Base-by-base conservation (phyloP, 2,329 filamentous ascomycete genomes). In the Ophiocordyceps camponoti-saundersi region DNA sequence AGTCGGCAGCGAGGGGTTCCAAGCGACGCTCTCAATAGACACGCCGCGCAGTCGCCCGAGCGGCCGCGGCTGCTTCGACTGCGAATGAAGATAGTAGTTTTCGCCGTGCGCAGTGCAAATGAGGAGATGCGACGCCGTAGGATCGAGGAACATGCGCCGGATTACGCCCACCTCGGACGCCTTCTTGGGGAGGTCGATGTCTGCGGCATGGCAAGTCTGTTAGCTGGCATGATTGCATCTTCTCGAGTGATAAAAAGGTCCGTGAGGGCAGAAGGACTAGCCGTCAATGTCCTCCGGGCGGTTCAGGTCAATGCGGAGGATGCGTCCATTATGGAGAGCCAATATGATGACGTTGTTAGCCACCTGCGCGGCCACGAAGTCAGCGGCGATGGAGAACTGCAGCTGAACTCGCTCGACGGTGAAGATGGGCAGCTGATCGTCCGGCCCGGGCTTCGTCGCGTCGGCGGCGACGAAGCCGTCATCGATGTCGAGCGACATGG, bases 61-160 rank as follows among this genome's bases (percentile, higher is more conserved):
- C 8, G 82, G 75, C 52, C 92, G 86, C 2, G 90, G 88, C 53
- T 89, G 83, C 54, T 87, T 83, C 32, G 89, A 92, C 61, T 96
- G 90, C 12, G 88, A 90, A 62, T 98, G 92, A 11, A 98, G 82
- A 64, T 98, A 98, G 69, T 89, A 98, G 66, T 94, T 96, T 64
- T 98, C 92, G 60, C 88, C 88, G 40, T 88, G 77, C 6, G 87
- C 83, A 3, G 92, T 98, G 60, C 84, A 88, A 54, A 98, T 80
- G 53, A 98, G 77, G 26, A 98, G 72, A 66, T 98, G 92, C 6
- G 88, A 95, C 26, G 92, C 92, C 12, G 90, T 95, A 26, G 92
- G 90, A 59, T 98, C 92, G 59, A 98, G 83, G 67, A 98, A 98
- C 77, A 98, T 87, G 68, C 85, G 86, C 55, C 85, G 82, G 59